Base-by-base conservation (phyloP, 345 rosid species). In the Erucastrum elatum region DNA sequence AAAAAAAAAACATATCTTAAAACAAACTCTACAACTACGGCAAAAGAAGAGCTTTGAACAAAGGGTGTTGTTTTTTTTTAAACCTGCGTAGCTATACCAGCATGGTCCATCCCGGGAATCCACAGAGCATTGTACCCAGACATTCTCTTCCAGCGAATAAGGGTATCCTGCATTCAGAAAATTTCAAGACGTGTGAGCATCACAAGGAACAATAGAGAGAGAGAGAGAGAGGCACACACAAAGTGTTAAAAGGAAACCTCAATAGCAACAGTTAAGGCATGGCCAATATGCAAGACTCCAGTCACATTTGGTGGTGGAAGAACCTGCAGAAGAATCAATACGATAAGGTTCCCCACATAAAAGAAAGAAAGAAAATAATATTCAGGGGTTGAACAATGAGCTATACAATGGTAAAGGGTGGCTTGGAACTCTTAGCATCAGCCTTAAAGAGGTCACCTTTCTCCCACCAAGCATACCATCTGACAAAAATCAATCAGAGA, bases 271-370 rank as follows among this genome's bases (percentile, higher is more conserved):
- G 99, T 93, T 49, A 95, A 91, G 30, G 99, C 99, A 83, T 95
- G 99, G 76, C 99, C 99, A 59, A 93, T 93, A 77, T 95, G 99
- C 25, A 95, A 77, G 56, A 91, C 97, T 67, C 99, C 99, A 25
- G 99, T 95, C 81, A 95, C 99, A 84, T 95, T 95, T 72, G 99
- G 99, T 51, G 99, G 99, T 44, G 99, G 98, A 39, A 95, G 86
- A 84, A 95, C 96, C 99, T 94, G 84, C 72, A 83, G 29, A 67
- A 74, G 46, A 39, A 39, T 66, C 44, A 70, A 21, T 37, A 29
- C 1, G 17, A 64, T 66, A 39, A 39, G 13, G 21, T 21, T 21
- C 21, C 46, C 2, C 46, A 39, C 13, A 39, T 16, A 75, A 76
- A 69, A 6, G 21, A 64, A 74, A 77, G 66, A 35, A 35, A 35